Evolutionary conservation across 768 basidiomycete species (phyloP).

Genomic region (Amanita muscaria): DNA sequence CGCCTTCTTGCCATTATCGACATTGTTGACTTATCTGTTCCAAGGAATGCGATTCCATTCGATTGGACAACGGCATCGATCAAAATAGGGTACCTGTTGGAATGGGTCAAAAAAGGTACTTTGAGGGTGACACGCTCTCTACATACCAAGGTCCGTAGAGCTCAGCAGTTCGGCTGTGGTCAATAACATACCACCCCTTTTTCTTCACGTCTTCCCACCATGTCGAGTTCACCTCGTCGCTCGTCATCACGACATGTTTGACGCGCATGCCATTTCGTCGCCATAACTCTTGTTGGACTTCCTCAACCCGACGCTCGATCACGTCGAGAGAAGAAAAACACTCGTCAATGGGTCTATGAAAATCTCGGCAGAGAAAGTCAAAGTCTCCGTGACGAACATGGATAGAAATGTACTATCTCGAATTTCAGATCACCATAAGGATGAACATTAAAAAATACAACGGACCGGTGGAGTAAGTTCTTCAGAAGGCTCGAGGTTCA

Average conservation of each 20-base stretch:
- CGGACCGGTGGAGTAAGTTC: conserved; percentile 39
- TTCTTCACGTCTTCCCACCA: conserved; percentile 48
- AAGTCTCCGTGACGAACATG: conserved; percentile 53
- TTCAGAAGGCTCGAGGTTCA: conserved; percentile 26
- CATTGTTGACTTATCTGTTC: conserved; percentile 67
- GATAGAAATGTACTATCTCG: conserved; percentile 44
- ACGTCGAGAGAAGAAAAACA: conserved; percentile 50
- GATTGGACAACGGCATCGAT: conserved; percentile 70
- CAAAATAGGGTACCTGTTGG: conserved; percentile 60
- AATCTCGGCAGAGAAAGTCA: too few species aligned
- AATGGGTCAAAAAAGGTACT: conserved; percentile 4
- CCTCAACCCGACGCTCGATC: conserved; percentile 45
- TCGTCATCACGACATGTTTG: conserved; percentile 54
- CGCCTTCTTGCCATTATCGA: conserved; percentile 54
- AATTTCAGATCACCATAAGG: background rate
- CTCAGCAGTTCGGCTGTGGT: conserved; percentile 41
- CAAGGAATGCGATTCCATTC: conserved; percentile 57
- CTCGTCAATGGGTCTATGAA: conserved; percentile 30
- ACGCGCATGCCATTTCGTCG: conserved; percentile 35
- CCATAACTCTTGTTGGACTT: conserved; percentile 41
- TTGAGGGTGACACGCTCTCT: background rate
- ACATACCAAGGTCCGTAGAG: conserved; percentile 42
- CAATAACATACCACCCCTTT: conserved; percentile 44
- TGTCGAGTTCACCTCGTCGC: conserved; percentile 46
- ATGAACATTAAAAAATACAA: conserved; percentile 7